Conservation (phyloP, 176 grass and related monocot species). For the Oryza glaberrima region DNA sequence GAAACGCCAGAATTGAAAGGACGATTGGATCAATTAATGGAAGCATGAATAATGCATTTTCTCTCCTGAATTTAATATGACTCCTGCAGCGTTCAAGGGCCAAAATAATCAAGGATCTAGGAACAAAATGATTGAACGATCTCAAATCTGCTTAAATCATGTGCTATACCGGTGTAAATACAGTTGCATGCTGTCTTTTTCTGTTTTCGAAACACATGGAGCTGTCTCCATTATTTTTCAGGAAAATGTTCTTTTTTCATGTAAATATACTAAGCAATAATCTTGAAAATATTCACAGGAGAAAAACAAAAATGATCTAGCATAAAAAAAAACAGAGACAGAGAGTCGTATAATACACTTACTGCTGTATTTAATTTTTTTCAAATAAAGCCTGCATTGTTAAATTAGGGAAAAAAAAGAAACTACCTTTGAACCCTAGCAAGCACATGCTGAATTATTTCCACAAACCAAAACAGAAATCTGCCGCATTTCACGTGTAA, state of each 20-base stretch:
- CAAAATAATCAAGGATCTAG: constrained; percentile 14
- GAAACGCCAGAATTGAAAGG: neutral
- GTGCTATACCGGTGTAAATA: neutral
- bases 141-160: constrained; percentile 6
- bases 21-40: neutral
- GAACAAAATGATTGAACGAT: neutral
- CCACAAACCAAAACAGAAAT: neutral
- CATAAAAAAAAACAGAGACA: neutral
- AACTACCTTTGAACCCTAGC: neutral
- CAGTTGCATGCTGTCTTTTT: neutral
- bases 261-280: neutral
- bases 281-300: neutral
- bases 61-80: neutral
- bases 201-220: neutral
- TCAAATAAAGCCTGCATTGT: neutral
- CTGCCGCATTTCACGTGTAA: neutral
- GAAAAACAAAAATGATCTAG: neutral
- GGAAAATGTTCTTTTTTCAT: neutral
- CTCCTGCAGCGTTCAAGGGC: neutral
- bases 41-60: neutral
- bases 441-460: neutral
- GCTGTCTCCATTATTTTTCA: neutral
- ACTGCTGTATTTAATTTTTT: neutral
- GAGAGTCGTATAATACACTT: neutral
- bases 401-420: neutral